Conservation (phyloP, 768 basidiomycete species). For the Terana coerulea region DNA sequence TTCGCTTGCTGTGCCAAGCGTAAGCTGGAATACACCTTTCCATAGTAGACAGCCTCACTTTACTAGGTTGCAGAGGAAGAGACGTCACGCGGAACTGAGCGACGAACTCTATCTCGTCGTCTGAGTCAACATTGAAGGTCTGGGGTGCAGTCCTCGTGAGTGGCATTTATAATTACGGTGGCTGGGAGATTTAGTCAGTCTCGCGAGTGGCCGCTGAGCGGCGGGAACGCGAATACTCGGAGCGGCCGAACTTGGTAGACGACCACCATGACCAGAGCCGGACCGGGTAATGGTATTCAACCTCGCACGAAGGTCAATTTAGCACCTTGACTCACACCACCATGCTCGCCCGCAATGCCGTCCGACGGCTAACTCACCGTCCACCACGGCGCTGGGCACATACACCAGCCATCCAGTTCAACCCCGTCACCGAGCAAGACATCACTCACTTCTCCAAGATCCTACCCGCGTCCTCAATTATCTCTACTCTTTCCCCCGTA, state of each 20-base stretch:
- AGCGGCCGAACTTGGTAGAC: no score
- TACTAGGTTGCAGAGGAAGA: no score
- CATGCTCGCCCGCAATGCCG: conserved; percentile 18
- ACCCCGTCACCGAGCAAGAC: conserved; percentile 52
- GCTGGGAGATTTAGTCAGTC: no score
- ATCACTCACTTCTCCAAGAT: conserved; percentile 64
- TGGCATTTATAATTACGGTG: not conserved
- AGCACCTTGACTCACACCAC: not conserved
- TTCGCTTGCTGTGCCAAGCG: no score
- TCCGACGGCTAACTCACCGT: conserved; percentile 9
- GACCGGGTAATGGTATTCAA: no score
- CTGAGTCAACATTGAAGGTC: not conserved
- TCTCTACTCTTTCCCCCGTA: conserved; percentile 60
- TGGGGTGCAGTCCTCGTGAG: not conserved
- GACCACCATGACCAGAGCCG: no score
- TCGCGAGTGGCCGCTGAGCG: no score
- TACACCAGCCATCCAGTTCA: conserved; percentile 19
- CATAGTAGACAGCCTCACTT: no score
- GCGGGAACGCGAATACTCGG: no score
- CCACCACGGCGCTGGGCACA: conserved; percentile 21
- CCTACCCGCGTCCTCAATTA: conserved; percentile 57
- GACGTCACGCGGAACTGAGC: not conserved
- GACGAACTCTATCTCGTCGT: conserved; percentile 1
- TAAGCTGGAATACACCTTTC: no score
- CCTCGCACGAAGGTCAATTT: no score